Percentiles rank a stretch among this genome's conserved stretches.
These are phyloP conservation scores for Chrysosphaeria jannelii DNA, from an alignment of 2,329 filamentous ascomycete genomes.

Conservation along the genomic window DNA sequence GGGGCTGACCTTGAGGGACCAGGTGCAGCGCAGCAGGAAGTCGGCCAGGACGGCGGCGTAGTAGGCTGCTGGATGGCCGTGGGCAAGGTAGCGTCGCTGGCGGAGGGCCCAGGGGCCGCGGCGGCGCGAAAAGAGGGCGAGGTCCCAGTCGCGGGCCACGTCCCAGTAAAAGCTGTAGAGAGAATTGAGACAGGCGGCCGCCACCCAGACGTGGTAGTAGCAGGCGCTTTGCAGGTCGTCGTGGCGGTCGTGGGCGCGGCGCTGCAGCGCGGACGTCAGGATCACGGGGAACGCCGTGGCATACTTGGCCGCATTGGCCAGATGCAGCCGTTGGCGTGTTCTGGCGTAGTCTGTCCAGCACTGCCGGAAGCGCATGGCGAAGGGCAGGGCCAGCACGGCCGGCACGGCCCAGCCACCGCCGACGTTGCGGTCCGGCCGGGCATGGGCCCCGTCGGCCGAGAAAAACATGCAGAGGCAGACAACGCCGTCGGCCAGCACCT, in stretches of 20 bases:
- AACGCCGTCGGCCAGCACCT: conserved; percentile 70
- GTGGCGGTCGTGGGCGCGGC: conserved; percentile 13
- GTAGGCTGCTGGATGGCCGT: conserved; percentile 33
- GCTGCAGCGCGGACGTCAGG: conserved; percentile 43
- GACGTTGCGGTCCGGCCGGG: conserved; percentile 51
- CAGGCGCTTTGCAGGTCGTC: too few relatives aligned
- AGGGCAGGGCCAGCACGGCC: conserved; percentile 57
- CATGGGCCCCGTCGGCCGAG: conserved; percentile 40
- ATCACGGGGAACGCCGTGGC: conserved; percentile 83
- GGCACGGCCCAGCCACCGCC: conserved; percentile 57
- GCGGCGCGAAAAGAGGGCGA: conserved; percentile 40
- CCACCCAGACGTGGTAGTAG: conserved; percentile 30
- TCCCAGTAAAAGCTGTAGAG: conserved; percentile 98
- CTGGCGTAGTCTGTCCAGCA: conserved; percentile 70
- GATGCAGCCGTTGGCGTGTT: conserved; percentile 45
- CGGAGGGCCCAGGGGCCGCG: conserved; percentile 49
- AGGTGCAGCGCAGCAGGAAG: conserved; percentile 59
- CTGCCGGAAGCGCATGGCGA: conserved; percentile 63
- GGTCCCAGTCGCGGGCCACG: conserved; percentile 83
- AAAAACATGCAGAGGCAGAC: conserved; percentile 83
- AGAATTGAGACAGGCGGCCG: conserved; percentile 53
- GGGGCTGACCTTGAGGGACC: conserved; percentile 64
- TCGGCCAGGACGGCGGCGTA: conserved; percentile 58
- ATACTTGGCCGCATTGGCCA: conserved; percentile 89
- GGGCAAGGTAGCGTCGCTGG: conserved; percentile 37